Percentiles rank a stretch among this genome's conserved stretches.
phyloP scores from a whole-genome alignment of 192 early-diverging fungal species.

The Coemansia aciculifera region DNA sequence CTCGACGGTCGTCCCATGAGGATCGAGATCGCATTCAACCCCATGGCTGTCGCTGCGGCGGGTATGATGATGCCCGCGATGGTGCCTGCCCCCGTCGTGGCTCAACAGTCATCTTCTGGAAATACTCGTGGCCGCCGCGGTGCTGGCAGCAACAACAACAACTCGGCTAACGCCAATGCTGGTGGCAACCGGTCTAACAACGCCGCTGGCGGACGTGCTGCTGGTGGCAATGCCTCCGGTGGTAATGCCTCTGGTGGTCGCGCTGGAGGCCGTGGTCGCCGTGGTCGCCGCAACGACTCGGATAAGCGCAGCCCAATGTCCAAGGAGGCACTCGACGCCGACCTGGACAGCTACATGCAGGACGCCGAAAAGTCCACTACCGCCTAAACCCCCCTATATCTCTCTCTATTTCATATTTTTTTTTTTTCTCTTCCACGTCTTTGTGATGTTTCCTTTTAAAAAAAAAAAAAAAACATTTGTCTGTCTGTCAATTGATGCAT shows the following conservation, averaged over 20 bases:
- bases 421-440: background rate
- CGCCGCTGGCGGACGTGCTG: background rate
- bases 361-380: conserved; percentile 29
- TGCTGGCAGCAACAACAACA: conserved; percentile 10
- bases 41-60: conserved; percentile 18
- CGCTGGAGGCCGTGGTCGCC: conserved; percentile 8
- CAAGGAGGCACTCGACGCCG: conserved; percentile 46
- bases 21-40: conserved; percentile 34
- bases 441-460: background rate
- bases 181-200: conserved; percentile 6
- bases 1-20: conserved; percentile 44
- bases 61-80: conserved; percentile 41
- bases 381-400: background rate
- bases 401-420: background rate
- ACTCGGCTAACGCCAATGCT: background rate
- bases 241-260: conserved; percentile 13
- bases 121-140: conserved; percentile 13
- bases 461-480: background rate
- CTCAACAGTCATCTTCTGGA: conserved; percentile 11
- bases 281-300: conserved; percentile 9
- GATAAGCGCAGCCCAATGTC: conserved; percentile 20
- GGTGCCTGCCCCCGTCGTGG: conserved; percentile 23
- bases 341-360: conserved; percentile 53
- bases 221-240: background rate
- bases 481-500: conserved; percentile 6